Evolutionary conservation across 129 eudicot genomes (phyloP).

Genomic region (Silybum marianum): DNA sequence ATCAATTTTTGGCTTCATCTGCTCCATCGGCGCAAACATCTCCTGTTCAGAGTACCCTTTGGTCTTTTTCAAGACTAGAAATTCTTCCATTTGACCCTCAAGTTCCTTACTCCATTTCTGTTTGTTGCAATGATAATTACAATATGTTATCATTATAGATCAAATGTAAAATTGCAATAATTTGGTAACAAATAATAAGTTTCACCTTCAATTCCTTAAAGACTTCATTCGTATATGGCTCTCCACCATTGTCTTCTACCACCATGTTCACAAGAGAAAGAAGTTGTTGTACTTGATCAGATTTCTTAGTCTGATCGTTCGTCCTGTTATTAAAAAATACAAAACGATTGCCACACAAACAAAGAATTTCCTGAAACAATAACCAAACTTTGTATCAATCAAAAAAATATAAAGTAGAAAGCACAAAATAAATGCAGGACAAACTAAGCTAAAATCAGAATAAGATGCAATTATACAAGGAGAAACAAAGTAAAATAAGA

Average conservation of each 20-base stretch:
- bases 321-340: constrained; percentile 70
- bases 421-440: neutral
- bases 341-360: constrained; percentile 45
- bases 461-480: neutral
- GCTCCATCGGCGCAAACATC: constrained; percentile 34
- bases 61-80: constrained; percentile 33
- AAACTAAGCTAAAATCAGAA: neutral
- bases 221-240: constrained; percentile 48
- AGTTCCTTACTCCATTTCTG: constrained; percentile 74
- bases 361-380: constrained; percentile 51
- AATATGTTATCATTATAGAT: neutral
- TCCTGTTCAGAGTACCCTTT: neutral
- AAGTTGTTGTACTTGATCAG: constrained; percentile 47
- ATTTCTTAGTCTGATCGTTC: neutral
- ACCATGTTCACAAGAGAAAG: constrained; percentile 48
- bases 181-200: neutral
- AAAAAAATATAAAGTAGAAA: neutral
- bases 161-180: neutral
- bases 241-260: constrained; percentile 46
- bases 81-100: constrained; percentile 33
- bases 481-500: neutral
- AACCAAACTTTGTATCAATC: neutral
- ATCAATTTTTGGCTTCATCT: constrained; percentile 60
- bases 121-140: neutral
- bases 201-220: constrained; percentile 7